phyloP scores from a whole-genome alignment of 1,284 basidiomycete genomes.

The Vanrija sp. region DNA sequence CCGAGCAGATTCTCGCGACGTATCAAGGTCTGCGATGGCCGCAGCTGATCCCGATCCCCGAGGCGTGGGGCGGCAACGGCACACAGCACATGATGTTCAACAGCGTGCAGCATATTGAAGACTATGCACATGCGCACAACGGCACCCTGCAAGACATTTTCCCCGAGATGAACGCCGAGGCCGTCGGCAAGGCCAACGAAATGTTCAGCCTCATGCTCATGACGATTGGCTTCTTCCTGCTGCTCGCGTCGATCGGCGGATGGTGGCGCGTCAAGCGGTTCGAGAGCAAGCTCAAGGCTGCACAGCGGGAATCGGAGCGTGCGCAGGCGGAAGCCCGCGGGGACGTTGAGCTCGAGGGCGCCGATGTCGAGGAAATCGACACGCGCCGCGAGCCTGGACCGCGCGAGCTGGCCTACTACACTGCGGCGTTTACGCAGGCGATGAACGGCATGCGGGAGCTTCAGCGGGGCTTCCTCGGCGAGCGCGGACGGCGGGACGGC shows the following conservation, averaged over 20 bases:
- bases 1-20: conserved; percentile 39
- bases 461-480: conserved; percentile 42
- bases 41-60: background rate
- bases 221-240: conserved; percentile 87
- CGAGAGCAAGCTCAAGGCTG: conserved; percentile 34
- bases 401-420: conserved; percentile 33
- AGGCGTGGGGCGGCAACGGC: conserved; percentile 4
- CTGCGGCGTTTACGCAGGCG: conserved; percentile 30
- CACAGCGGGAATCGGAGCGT: conserved; percentile 37
- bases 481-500: conserved; percentile 20
- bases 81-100: conserved; percentile 21
- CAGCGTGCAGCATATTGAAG: conserved; percentile 49
- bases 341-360: conserved; percentile 9
- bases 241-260: conserved; percentile 70
- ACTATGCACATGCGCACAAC: conserved; percentile 44
- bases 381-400: conserved; percentile 23
- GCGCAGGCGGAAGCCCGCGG: conserved; percentile 35
- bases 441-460: conserved; percentile 35
- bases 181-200: conserved; percentile 57
- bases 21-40: conserved; percentile 7
- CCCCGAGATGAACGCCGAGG: conserved; percentile 26
- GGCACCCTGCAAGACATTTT: conserved; percentile 36
- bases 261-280: conserved; percentile 79
- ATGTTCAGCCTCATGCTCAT: conserved; percentile 89
- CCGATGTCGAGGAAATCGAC: conserved; percentile 5